Evolutionary conservation across 2,329 filamentous ascomycete species (phyloP).

Genomic region (Trichoderma atroviride): DNA sequence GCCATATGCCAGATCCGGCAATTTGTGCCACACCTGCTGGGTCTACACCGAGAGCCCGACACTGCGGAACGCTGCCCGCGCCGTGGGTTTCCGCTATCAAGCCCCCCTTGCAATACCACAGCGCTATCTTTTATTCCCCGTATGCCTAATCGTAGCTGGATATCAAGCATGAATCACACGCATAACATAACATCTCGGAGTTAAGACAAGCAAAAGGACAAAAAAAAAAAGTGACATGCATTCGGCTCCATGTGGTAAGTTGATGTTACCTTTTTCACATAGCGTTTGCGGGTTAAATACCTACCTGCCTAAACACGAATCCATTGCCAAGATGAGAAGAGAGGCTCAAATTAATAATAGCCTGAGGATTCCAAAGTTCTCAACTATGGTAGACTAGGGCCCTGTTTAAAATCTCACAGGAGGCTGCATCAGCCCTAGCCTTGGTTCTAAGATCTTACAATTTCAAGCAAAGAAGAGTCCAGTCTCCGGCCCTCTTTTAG

Average conservation of each 20-base stretch:
- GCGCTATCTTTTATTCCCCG: background rate
- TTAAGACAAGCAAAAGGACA: background rate
- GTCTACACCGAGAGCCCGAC: background rate
- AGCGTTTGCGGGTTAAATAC: background rate
- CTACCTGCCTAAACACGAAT: background rate
- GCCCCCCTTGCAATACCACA: background rate
- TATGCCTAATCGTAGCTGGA: background rate
- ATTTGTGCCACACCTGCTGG: background rate
- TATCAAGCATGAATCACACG: background rate
- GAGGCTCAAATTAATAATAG: background rate
- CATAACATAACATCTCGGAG: background rate
- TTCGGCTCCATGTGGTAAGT: background rate
- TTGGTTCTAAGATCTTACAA: conserved; percentile 8
- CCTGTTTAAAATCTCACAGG: conserved; percentile 15
- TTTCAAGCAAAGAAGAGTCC: background rate
- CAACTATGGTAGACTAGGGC: background rate
- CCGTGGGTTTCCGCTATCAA: background rate
- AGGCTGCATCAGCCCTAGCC: background rate
- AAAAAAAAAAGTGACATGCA: background rate
- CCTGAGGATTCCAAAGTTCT: background rate
- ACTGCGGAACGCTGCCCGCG: background rate
- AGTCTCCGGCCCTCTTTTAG: too few relatives aligned
- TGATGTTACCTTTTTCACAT: background rate
- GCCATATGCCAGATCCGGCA: background rate
- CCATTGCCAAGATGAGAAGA: background rate